These are phyloP conservation scores for Purpureocillium takamizusanense DNA, from an alignment of 2,329 filamentous ascomycete genomes.

Conservation along the genomic window DNA sequence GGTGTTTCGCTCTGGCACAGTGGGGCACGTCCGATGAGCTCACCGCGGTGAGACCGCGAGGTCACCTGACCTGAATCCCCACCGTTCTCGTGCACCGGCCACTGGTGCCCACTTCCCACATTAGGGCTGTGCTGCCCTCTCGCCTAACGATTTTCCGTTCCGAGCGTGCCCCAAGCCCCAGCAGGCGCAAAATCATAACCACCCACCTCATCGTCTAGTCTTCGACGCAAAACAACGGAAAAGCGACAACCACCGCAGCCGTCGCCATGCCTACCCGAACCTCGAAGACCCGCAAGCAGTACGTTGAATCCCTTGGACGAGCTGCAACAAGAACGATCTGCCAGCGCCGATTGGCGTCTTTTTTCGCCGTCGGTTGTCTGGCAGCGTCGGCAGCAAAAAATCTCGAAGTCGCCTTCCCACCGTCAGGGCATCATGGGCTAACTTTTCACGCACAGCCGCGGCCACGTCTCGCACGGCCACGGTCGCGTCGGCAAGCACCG, in stretches of 20 bases:
- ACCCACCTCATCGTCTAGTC: slow-evolving; percentile 21
- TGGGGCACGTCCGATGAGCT: slow-evolving; percentile 10
- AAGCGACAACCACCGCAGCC: slow-evolving; percentile 35
- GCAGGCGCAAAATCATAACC: slow-evolving; percentile 29
- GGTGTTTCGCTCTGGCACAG: not conserved
- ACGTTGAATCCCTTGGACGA: slow-evolving; percentile 26
- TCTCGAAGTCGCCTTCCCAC: not conserved
- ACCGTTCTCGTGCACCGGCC: not conserved
- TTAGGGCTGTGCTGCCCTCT: slow-evolving; percentile 35
- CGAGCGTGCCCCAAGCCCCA: slow-evolving; percentile 14
- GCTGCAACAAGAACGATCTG: slow-evolving; percentile 2
- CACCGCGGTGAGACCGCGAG: slow-evolving; percentile 12
- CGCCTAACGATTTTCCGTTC: slow-evolving; percentile 25
- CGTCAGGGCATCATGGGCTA: slow-evolving; percentile 6
- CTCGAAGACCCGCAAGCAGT: slow-evolving; percentile 72
- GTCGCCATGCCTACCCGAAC: slow-evolving; percentile 65
- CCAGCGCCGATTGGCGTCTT: too few species aligned
- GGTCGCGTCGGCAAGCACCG: slow-evolving; percentile 98
- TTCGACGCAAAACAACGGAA: slow-evolving; percentile 26
- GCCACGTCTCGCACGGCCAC: slow-evolving; percentile 96
- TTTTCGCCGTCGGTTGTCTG: not conserved
- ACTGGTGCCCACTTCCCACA: slow-evolving; percentile 7
- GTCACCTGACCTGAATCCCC: slow-evolving; percentile 19
- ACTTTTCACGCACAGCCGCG: slow-evolving; percentile 54
- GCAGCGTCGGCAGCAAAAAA: not conserved